Evolutionary conservation across 2,329 filamentous ascomycete species (phyloP).

Genomic region (Xylariales sp.): DNA sequence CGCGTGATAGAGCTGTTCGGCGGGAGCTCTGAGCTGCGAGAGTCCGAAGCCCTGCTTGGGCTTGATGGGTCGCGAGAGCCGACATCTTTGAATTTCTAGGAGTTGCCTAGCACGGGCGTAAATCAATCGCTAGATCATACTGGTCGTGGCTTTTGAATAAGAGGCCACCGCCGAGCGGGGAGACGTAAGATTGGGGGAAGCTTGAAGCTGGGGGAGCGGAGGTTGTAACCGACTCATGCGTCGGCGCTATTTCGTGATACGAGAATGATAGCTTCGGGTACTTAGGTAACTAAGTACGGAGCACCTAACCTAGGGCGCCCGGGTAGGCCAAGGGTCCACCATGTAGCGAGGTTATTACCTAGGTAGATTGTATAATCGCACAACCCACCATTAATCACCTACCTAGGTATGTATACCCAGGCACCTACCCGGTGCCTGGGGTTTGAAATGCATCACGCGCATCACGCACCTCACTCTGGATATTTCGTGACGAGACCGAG

Average conservation of each 20-base stretch:
- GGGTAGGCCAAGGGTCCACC: no score
- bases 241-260: constrained; percentile 10
- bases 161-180: background rate
- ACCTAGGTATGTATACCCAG: no score
- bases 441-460: no score
- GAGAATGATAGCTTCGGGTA: constrained; percentile 1
- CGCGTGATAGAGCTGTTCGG: constrained; percentile 33
- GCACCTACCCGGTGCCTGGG: no score
- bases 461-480: no score
- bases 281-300: no score
- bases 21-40: constrained; percentile 31
- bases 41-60: constrained; percentile 40
- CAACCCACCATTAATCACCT: no score
- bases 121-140: constrained; percentile 30
- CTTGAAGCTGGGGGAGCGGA: constrained; percentile 5
- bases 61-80: constrained; percentile 41
- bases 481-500: no score
- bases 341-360: background rate
- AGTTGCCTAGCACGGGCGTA: constrained; percentile 23
- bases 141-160: constrained; percentile 9
- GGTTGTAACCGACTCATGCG: background rate
- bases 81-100: constrained; percentile 40
- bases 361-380: no score
- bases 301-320: no score
- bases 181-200: constrained; percentile 4